A percentile compares a stretch with the other conserved stretches of the same genome.
These are phyloP conservation scores for Orbilia quercus DNA, from an alignment of 2,329 filamentous ascomycete species.

Conservation along the genomic window DNA sequence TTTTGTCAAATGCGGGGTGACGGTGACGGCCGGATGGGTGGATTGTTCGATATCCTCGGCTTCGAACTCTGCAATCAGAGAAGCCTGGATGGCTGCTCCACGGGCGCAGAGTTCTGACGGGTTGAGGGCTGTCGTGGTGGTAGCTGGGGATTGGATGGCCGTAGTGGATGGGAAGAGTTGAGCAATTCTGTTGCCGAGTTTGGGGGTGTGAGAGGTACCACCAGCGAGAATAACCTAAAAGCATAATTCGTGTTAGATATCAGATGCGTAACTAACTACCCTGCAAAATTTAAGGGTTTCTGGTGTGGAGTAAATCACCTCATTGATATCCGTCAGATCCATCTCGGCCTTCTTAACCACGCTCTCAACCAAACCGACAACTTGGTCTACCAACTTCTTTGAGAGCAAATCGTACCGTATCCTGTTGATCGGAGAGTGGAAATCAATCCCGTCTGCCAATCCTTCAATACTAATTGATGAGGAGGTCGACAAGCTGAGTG, in stretches of 20 bases:
- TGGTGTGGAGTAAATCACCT: no score
- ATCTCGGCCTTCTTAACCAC: slow-evolving; percentile 91
- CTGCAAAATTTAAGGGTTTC: no score
- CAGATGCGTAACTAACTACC: neutral
- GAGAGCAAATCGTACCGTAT: slow-evolving; percentile 90
- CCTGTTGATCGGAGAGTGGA: slow-evolving; percentile 89
- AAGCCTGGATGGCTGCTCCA: slow-evolving; percentile 94
- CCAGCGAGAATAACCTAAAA: slow-evolving; percentile 84
- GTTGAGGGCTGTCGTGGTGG: slow-evolving; percentile 82
- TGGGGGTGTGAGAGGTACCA: slow-evolving; percentile 91
- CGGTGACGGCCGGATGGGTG: slow-evolving; percentile 93
- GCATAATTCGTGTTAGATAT: neutral
- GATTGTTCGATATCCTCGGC: slow-evolving; percentile 93
- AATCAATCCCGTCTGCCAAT: slow-evolving; percentile 88
- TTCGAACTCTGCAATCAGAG: slow-evolving; percentile 93
- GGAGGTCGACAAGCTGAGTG: slow-evolving; percentile 85
- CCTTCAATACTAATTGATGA: slow-evolving; percentile 94
- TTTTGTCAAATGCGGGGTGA: slow-evolving; percentile 87
- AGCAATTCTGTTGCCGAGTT: slow-evolving; percentile 83
- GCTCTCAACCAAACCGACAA: slow-evolving; percentile 84
- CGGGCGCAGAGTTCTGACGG: slow-evolving; percentile 89
- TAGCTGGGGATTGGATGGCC: slow-evolving; percentile 82
- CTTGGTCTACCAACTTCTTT: slow-evolving; percentile 85
- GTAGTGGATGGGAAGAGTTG: slow-evolving; percentile 84
- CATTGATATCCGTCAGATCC: slow-evolving; percentile 90